These are phyloP conservation scores for Arabidopsis thaliana DNA, from an alignment of 345 rosid species.

Conservation along the genomic window DNA sequence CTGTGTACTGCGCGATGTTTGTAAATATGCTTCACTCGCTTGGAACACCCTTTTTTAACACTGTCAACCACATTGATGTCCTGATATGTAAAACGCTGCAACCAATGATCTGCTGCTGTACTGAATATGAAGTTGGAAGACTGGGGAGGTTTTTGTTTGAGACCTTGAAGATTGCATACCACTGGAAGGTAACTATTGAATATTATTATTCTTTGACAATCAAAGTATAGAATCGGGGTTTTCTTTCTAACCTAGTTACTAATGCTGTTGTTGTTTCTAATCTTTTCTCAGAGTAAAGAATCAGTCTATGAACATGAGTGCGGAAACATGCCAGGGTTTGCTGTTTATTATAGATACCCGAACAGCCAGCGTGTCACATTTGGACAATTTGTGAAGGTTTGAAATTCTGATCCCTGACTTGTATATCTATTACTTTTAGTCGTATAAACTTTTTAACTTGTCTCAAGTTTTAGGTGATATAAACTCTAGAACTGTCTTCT, in stretches of 20 bases:
- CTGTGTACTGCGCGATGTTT: slow-evolving; percentile 98
- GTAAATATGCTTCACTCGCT: slow-evolving; percentile 96
- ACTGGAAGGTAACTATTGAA: slow-evolving; percentile 79
- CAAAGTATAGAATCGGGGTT: neutral
- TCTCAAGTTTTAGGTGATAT: slow-evolving; percentile 13
- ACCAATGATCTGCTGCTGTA: slow-evolving; percentile 99
- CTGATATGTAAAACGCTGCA: slow-evolving; percentile 95
- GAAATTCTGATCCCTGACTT: slow-evolving; percentile 35
- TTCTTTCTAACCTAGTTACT: slow-evolving; percentile 23
- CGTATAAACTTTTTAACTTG: slow-evolving; percentile 7
- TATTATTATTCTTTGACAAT: slow-evolving; percentile 9
- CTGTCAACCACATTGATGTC: slow-evolving; percentile 98
- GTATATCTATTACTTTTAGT: neutral
- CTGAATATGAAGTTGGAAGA: slow-evolving; percentile 97
- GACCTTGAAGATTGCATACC: slow-evolving; percentile 93
- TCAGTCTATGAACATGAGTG: slow-evolving; percentile 94
- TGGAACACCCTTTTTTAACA: slow-evolving; percentile 98
- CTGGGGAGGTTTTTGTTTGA: slow-evolving; percentile 93
- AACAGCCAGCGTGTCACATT: slow-evolving; percentile 97
- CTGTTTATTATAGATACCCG: slow-evolving; percentile 95
- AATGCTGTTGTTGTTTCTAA: slow-evolving; percentile 33
- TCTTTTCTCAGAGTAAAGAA: slow-evolving; percentile 79
- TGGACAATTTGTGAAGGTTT: slow-evolving; percentile 98
- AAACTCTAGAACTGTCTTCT: slow-evolving; percentile 12
- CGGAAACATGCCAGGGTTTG: slow-evolving; percentile 99